These are phyloP conservation scores for Penicillium sp. DNA, from an alignment of 2,329 filamentous ascomycete species.

Conservation along the genomic window DNA sequence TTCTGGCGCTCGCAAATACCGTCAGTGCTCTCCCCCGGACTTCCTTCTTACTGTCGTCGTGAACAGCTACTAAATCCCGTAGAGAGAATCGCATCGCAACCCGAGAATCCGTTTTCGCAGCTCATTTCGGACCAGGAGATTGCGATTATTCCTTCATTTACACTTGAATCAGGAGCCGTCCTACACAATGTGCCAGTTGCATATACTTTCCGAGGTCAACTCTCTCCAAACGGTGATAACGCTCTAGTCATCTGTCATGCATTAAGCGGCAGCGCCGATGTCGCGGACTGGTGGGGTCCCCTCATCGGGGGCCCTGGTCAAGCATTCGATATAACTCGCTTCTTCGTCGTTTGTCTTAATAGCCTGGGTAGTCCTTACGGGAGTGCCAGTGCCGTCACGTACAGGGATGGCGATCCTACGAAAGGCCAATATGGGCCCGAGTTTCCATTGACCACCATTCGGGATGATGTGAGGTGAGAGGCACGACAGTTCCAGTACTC, in stretches of 20 bases:
- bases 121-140: slow-evolving; percentile 87
- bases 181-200: slow-evolving; percentile 69
- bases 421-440: slow-evolving; percentile 87
- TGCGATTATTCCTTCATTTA: slow-evolving; percentile 81
- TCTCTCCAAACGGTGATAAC: slow-evolving; percentile 57
- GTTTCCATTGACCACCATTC: slow-evolving; percentile 90
- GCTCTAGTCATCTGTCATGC: slow-evolving; percentile 59
- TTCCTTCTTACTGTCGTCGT: background rate
- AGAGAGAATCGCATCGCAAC: slow-evolving; percentile 59
- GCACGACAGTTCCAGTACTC: background rate
- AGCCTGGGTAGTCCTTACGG: slow-evolving; percentile 55
- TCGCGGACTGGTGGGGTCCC: slow-evolving; percentile 55
- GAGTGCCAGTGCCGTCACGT: slow-evolving; percentile 60
- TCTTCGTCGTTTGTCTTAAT: slow-evolving; percentile 53
- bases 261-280: slow-evolving; percentile 53
- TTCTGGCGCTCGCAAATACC: slow-evolving; percentile 6
- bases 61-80: slow-evolving; percentile 52
- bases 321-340: slow-evolving; percentile 51
- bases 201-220: slow-evolving; percentile 59
- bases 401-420: slow-evolving; percentile 71
- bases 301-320: slow-evolving; percentile 51
- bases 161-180: slow-evolving; percentile 84
- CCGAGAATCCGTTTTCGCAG: slow-evolving; percentile 84
- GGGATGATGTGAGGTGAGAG: slow-evolving; percentile 89
- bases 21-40: slow-evolving; percentile 12